Percentiles rank a stretch among this genome's conserved stretches.
These are phyloP conservation scores for Rhizophlyctis rosea DNA, from an alignment of 192 early-diverging fungal genomes.

Conservation along the genomic window DNA sequence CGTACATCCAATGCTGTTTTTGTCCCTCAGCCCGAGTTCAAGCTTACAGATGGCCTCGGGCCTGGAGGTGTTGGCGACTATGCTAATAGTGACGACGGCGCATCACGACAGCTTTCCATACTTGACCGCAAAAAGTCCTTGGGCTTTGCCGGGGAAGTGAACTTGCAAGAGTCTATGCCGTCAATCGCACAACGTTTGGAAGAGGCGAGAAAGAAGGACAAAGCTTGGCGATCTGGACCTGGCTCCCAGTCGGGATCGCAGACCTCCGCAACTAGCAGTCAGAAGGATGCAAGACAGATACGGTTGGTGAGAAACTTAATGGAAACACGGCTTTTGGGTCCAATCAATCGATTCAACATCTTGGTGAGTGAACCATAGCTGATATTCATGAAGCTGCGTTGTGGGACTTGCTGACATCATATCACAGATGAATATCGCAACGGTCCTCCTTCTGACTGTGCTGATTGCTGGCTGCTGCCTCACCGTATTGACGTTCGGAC, in stretches of 20 bases:
- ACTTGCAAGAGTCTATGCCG: background rate
- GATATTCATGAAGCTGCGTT: too few relatives aligned
- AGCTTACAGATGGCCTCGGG: too few relatives aligned
- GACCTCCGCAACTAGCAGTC: background rate
- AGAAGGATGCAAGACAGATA: background rate
- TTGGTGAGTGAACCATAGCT: too few relatives aligned
- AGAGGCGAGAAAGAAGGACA: background rate
- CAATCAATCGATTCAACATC: background rate
- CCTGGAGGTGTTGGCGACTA: too few relatives aligned
- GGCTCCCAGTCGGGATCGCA: background rate
- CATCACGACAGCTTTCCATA: background rate
- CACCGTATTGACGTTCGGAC: slow-evolving; percentile 4
- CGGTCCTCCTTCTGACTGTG: background rate
- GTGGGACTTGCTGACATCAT: too few relatives aligned
- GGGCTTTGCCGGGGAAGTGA: background rate
- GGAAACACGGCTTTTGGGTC: background rate
- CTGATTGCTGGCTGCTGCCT: slow-evolving; percentile 10
- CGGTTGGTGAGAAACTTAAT: background rate
- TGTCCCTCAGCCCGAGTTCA: too few relatives aligned
- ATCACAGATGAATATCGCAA: background rate
- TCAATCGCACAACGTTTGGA: background rate
- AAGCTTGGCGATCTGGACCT: background rate
- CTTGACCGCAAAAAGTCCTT: background rate
- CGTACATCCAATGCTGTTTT: too few relatives aligned
- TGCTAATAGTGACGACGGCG: background rate